phyloP scores from a whole-genome alignment of 179 eudicot genomes.

The Corrigiola litoralis region DNA sequence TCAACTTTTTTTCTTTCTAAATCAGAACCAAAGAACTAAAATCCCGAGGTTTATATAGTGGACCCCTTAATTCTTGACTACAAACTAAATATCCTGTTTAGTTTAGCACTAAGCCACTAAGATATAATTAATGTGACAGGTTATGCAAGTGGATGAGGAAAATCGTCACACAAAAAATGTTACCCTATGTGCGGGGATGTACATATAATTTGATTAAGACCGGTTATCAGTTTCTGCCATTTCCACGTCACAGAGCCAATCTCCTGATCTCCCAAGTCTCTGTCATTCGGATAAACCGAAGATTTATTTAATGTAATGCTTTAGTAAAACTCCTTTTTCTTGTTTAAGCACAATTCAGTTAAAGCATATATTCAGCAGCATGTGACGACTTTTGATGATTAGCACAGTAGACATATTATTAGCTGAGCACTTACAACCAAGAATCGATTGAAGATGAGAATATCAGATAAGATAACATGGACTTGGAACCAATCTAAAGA shows the following conservation, averaged over 20 bases:
- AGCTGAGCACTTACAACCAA: neutral
- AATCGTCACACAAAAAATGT: neutral
- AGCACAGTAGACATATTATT: neutral
- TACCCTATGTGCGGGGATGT: slow-evolving; percentile 13
- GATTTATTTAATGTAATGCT: slow-evolving; percentile 1
- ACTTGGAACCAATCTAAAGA: too few relatives aligned
- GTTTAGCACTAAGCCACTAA: neutral
- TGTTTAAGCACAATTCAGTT: neutral
- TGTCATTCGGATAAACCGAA: slow-evolving; percentile 13
- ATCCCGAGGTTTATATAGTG: neutral
- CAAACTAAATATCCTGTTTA: neutral
- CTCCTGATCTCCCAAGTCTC: slow-evolving; percentile 11
- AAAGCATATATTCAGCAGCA: slow-evolving; percentile 14
- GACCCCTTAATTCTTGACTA: slow-evolving; percentile 4
- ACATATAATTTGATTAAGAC: slow-evolving; percentile 23
- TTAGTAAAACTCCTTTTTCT: slow-evolving; percentile 16
- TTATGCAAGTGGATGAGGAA: slow-evolving; percentile 23
- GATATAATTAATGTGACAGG: neutral
- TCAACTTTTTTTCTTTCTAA: neutral
- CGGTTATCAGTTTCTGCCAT: neutral
- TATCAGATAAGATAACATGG: too few relatives aligned
- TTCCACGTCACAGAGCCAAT: slow-evolving; percentile 26
- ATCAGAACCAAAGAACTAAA: neutral
- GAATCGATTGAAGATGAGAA: too few relatives aligned
- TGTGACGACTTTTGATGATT: slow-evolving; percentile 23